Evolutionary conservation across 140 eudicot genomes (phyloP).

Genomic region (Stevia rebaudiana): DNA sequence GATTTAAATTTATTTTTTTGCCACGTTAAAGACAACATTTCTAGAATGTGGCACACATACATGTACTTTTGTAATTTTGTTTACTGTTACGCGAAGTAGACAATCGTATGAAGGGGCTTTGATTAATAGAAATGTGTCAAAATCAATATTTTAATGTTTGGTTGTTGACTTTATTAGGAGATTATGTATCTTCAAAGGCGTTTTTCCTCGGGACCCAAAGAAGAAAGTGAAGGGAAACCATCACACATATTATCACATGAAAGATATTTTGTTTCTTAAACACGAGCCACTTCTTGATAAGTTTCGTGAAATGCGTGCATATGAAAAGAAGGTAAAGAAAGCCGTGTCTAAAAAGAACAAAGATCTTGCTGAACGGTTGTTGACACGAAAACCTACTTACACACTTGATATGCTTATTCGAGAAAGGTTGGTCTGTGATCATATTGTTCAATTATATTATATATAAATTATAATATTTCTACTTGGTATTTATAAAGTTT

Average conservation of each 20-base stretch:
- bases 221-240: slow-evolving; percentile 92
- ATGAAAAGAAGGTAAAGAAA: slow-evolving; percentile 70
- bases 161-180: slow-evolving; percentile 36
- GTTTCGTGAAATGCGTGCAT: slow-evolving; percentile 61
- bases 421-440: slow-evolving; percentile 47
- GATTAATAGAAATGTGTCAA: neutral
- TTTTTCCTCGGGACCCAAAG: slow-evolving; percentile 91
- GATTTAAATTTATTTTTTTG: too few species aligned
- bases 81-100: slow-evolving; percentile 2
- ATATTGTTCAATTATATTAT: neutral
- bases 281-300: slow-evolving; percentile 77
- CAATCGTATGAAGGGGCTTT: neutral
- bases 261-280: slow-evolving; percentile 69
- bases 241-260: slow-evolving; percentile 84
- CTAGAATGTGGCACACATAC: neutral
- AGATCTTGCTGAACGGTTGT: slow-evolving; percentile 73
- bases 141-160: neutral
- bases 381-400: slow-evolving; percentile 60
- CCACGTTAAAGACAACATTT: too few species aligned
- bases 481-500: neutral
- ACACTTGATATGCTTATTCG: slow-evolving; percentile 67
- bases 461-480: neutral
- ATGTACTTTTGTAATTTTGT: neutral
- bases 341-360: slow-evolving; percentile 74
- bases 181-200: slow-evolving; percentile 84